Evolutionary conservation across 2,329 filamentous ascomycete genomes (phyloP), one percentile per base, ranked within the genome.

Genomic region (Aspergillus intermedius): DNA sequence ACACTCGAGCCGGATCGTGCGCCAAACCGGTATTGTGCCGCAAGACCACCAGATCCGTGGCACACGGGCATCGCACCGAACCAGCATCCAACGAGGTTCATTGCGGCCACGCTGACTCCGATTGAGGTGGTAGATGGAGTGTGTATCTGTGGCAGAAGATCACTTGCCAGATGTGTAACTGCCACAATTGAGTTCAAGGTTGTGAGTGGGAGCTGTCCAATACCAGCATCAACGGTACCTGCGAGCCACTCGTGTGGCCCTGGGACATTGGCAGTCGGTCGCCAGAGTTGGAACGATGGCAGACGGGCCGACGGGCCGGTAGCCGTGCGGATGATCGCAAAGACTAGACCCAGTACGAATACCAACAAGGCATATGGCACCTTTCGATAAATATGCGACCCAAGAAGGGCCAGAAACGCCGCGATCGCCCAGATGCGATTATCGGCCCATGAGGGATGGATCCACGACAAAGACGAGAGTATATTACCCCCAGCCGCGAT

Each of bases 61-160:
- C 93, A 97, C 3, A 93, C 83, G 3, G 91, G 93, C 93, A 96
- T 97, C 4, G 86, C 87, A 43, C 91, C 91, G 60, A 95, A 94
- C 87, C 88, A 95, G 60, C 88, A 91, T 13, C 87, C 86, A 1
- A 86, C 66, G 3, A 96, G 73, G 64, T 97, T 97, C 81, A 95
- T 94, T 2, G 76, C 60, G 0, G 85, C 84, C 3, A 97, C 88
- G 47, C 88, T 95, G 51, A 91, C 66, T 1, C 91, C 91, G 25
- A 97, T 76, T 0, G 83, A 77, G 0, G 88, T 91, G 5, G 89
- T 84, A 0, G 81, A 82, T 0, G 89, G 88, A 0, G 83, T 74
- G 0, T 80, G 78, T 3, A 86, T 69, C 1, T 80, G 71, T 0
- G 90, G 88, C 3, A 95, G 75, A 9, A 97, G 77, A 60, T 95